Conservation (phyloP, 192 early-diverging fungal species). For the Umbelopsis sp. region DNA sequence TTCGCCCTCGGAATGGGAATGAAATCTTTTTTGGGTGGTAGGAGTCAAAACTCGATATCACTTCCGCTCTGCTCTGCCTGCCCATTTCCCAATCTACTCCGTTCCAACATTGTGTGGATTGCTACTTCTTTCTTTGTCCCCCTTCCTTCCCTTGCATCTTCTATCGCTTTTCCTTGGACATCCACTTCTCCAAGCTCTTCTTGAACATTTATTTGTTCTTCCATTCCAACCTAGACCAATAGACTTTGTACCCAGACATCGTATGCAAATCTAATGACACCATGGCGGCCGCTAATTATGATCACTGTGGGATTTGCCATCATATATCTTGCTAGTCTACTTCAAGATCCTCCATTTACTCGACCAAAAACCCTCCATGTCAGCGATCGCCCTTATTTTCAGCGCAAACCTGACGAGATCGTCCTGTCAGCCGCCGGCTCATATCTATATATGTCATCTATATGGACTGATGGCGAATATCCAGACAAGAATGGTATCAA, state of each 20-base stretch:
- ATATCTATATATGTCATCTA: conserved; percentile 31
- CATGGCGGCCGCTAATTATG: conserved; percentile 39
- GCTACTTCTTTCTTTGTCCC: too few relatives aligned
- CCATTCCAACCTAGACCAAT: background rate
- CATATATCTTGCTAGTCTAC: conserved; percentile 34
- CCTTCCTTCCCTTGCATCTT: too few relatives aligned
- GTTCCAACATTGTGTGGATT: too few relatives aligned
- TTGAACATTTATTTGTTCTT: too few relatives aligned
- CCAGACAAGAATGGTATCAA: background rate
- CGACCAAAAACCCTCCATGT: conserved; percentile 23
- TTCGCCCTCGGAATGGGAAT: too few relatives aligned
- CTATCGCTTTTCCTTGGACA: too few relatives aligned
- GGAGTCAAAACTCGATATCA: too few relatives aligned
- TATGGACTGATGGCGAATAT: conserved; percentile 21
- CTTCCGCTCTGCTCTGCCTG: too few relatives aligned
- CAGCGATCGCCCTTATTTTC: background rate
- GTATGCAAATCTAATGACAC: conserved; percentile 19
- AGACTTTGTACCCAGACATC: background rate
- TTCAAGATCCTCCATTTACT: conserved; percentile 37
- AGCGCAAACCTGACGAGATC: conserved; percentile 13
- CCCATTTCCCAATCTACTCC: too few relatives aligned
- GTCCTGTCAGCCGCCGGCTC: conserved; percentile 14
- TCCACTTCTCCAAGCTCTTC: too few relatives aligned
- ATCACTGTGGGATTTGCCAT: conserved; percentile 23
- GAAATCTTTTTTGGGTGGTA: too few relatives aligned